Evolutionary conservation across 805 yeast genomes (phyloP), one percentile per base, ranked within the genome.

Genomic region (Metschnikowia lachancei): DNA sequence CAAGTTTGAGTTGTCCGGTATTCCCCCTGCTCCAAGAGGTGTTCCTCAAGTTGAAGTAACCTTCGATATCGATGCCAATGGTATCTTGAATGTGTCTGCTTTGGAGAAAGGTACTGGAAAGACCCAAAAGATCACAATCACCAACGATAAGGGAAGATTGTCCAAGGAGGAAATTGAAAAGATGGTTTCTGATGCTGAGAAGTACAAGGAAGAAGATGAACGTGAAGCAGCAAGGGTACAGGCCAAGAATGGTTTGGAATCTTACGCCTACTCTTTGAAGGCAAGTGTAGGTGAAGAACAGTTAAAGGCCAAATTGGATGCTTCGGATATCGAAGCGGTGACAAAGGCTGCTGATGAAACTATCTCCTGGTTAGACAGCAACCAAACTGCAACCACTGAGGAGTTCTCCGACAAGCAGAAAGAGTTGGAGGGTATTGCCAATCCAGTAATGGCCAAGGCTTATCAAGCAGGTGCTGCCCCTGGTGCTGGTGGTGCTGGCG

Each of bases 171-270:
- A 90, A 54, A 91, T 92, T 61, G 97, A 92, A 62, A 88, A 92
- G 74, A 92, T 92, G 97, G 96, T 92, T 54, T 94, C 83, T 64
- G 98, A 92, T 66, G 97, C 97, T 59, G 98, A 90, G 72, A 85
- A 87, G 74, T 92, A 74, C 62, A 96, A 95, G 56, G 89, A 87
- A 60, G 95, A 90, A 70, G 98, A 92, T 72, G 84, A 83, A 58
- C 83, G 80, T 59, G 77, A 88, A 51, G 86, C 91, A 65, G 80
- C 80, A 51, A 87, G 87, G 78, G 83, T 92, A 60, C 95, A 86
- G 74, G 82, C 95, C 52, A 87, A 89, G 77, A 91, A 89, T 74
- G 74, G 78, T 38, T 78, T 91, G 55, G 97, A 91, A 75, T 87
- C 89, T 70, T 90, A 88, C 65, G 92, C 95, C 51, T 87, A 85